Percentiles rank a stretch among this genome's conserved stretches.
Evolutionary conservation across 441 rosid genomes (phyloP).

Genomic region (Eruca vesicaria): DNA sequence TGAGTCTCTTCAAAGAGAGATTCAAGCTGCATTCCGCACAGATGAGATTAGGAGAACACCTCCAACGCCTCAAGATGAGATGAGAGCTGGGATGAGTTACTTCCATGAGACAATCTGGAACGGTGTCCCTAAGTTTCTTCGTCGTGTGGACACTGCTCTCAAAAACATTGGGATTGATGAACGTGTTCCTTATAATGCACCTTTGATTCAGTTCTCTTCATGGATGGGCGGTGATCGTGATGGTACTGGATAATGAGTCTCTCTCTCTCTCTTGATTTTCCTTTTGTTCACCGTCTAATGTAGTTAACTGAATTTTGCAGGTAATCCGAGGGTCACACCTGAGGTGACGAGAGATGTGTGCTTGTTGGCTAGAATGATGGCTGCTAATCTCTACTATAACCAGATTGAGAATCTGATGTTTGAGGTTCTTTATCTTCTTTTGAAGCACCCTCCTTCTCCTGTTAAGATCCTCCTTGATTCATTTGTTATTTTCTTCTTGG

Average conservation of each 20-base stretch:
- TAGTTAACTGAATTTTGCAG: no score
- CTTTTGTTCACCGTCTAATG: no score
- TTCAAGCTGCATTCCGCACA: not conserved
- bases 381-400: slow-evolving; percentile 58
- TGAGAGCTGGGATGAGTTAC: not conserved
- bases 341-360: slow-evolving; percentile 45
- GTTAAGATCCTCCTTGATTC: not conserved
- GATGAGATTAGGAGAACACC: not conserved
- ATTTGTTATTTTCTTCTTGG: not conserved
- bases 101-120: not conserved
- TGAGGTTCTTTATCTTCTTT: slow-evolving; percentile 18
- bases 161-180: not conserved
- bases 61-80: not conserved
- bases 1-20: not conserved
- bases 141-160: not conserved
- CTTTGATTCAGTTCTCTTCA: not conserved
- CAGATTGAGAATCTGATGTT: slow-evolving; percentile 66
- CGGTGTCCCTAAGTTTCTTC: not conserved
- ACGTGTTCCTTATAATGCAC: not conserved
- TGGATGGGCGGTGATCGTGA: not conserved
- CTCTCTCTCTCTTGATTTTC: no score
- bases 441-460: not conserved
- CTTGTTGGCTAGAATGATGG: slow-evolving; percentile 69
- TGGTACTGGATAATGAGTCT: not conserved
- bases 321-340: no score